phyloP scores from a whole-genome alignment of 805 yeast genomes.

The Torulaspora delbrueckii region DNA sequence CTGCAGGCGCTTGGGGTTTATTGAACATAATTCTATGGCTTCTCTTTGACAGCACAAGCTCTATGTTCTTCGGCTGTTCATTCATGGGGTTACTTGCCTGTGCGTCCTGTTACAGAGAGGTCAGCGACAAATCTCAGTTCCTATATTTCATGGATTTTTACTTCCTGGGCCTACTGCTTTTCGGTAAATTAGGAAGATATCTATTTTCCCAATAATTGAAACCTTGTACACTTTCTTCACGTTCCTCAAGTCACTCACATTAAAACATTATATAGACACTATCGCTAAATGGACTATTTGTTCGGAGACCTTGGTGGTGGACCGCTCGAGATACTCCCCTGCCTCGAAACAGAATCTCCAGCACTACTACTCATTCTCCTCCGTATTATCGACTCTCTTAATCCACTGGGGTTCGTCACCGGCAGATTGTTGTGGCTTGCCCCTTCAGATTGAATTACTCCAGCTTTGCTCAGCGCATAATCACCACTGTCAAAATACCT shows the following conservation, averaged over 20 bases:
- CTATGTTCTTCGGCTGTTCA: constrained; percentile 44
- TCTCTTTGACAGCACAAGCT: constrained; percentile 53
- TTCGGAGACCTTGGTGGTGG: constrained; percentile 36
- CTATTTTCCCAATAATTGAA: constrained; percentile 32
- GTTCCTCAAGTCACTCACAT: neutral
- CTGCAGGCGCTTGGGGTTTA: constrained; percentile 56
- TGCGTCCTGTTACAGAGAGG: constrained; percentile 19
- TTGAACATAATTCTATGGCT: constrained; percentile 65
- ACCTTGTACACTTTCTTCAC: neutral
- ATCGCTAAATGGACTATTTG: constrained; percentile 15
- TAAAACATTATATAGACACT: neutral
- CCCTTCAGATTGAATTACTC: constrained; percentile 36
- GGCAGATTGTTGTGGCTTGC: constrained; percentile 32
- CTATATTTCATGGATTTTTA: constrained; percentile 45
- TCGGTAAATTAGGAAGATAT: constrained; percentile 65
- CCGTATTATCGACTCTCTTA: constrained; percentile 34
- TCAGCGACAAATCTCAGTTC: constrained; percentile 21
- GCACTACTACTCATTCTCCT: constrained; percentile 36
- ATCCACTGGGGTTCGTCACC: constrained; percentile 35
- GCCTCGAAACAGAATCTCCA: constrained; percentile 30
- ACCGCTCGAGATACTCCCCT: constrained; percentile 36
- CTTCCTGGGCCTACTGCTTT: constrained; percentile 59
- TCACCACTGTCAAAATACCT: constrained; percentile 94
- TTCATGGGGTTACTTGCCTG: constrained; percentile 26
- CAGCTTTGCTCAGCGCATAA: constrained; percentile 78